A percentile compares a stretch with the other conserved stretches of the same genome.
Evolutionary conservation across 768 basidiomycete species (phyloP).

Genomic region (Phanerochaete sordida): DNA sequence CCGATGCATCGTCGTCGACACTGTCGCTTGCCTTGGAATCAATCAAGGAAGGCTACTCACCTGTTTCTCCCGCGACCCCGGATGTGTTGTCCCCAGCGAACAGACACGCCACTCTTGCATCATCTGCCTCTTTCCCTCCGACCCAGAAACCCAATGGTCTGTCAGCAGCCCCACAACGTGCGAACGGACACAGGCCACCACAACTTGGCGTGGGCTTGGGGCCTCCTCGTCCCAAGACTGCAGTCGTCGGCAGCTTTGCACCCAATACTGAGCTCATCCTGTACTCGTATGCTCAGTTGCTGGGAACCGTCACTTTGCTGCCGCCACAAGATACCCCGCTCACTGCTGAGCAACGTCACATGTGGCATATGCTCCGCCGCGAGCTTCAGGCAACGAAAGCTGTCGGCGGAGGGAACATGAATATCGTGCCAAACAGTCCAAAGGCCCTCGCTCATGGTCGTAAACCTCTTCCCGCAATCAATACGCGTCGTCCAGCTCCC

Average conservation of each 20-base stretch:
- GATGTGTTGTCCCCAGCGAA: constrained; percentile 5
- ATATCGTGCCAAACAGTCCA: constrained; percentile 50
- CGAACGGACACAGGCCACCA: constrained; percentile 18
- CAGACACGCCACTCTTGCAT: neutral
- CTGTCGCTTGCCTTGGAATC: constrained; percentile 33
- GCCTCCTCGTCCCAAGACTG: constrained; percentile 31
- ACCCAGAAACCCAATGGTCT: constrained; percentile 1
- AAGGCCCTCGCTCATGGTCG: constrained; percentile 2
- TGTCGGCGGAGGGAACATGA: constrained; percentile 79
- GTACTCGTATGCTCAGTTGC: constrained; percentile 81
- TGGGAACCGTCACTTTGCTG: constrained; percentile 61
- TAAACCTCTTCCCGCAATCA: constrained; percentile 14
- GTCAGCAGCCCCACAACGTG: constrained; percentile 21
- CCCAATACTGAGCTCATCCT: constrained; percentile 66
- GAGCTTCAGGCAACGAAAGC: constrained; percentile 43
- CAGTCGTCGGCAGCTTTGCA: constrained; percentile 40
- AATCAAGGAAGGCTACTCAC: constrained; percentile 27
- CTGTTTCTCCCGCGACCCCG: constrained; percentile 27
- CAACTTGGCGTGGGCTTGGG: constrained; percentile 48
- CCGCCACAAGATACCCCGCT: constrained; percentile 40
- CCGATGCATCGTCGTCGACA: constrained; percentile 28
- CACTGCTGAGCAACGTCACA: constrained; percentile 42
- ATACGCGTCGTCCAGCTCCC: constrained; percentile 7
- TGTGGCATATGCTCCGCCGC: constrained; percentile 44
- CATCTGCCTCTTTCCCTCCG: neutral